Evolutionary conservation across 768 basidiomycete genomes (phyloP).

Genomic region (Tricholoma matsutake): DNA sequence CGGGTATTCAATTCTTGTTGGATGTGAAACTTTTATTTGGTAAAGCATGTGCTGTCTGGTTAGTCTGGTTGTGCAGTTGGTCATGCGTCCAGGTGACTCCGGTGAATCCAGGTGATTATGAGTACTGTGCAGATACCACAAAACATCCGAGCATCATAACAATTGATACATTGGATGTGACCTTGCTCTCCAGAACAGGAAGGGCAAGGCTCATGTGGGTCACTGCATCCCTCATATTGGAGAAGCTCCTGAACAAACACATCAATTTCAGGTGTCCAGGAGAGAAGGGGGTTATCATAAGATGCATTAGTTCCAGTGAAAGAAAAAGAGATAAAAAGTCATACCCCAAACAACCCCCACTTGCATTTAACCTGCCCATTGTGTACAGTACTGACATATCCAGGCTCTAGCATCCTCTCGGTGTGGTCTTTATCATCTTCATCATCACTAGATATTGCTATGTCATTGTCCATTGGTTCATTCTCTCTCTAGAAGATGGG

Average conservation of each 20-base stretch:
- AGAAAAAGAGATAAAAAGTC: not conserved
- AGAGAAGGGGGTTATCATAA: constrained; percentile 1
- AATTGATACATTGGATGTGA: not conserved
- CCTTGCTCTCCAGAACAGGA: not conserved
- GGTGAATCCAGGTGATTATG: not conserved
- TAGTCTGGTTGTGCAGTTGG: too few relatives aligned
- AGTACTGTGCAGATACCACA: constrained; percentile 1
- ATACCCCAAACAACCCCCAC: not conserved
- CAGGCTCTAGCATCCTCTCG: too few relatives aligned
- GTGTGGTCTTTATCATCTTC: not conserved
- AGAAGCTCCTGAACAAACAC: not conserved
- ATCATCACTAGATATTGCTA: not conserved
- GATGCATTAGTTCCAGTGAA: not conserved
- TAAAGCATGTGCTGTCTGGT: too few relatives aligned
- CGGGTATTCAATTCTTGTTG: too few relatives aligned
- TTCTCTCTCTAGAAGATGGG: too few relatives aligned
- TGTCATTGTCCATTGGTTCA: not conserved
- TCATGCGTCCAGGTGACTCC: too few relatives aligned
- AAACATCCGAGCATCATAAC: not conserved
- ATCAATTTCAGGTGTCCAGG: constrained; percentile 1
- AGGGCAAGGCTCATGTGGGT: not conserved
- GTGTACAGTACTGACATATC: not conserved
- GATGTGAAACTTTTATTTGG: too few relatives aligned
- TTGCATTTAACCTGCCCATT: not conserved
- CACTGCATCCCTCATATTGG: too few relatives aligned